Evolutionary conservation across 371 early-diverging fungal genomes (phyloP), one percentile per base, ranked within the genome.

Genomic region (Syncephalastrum monosporum): DNA sequence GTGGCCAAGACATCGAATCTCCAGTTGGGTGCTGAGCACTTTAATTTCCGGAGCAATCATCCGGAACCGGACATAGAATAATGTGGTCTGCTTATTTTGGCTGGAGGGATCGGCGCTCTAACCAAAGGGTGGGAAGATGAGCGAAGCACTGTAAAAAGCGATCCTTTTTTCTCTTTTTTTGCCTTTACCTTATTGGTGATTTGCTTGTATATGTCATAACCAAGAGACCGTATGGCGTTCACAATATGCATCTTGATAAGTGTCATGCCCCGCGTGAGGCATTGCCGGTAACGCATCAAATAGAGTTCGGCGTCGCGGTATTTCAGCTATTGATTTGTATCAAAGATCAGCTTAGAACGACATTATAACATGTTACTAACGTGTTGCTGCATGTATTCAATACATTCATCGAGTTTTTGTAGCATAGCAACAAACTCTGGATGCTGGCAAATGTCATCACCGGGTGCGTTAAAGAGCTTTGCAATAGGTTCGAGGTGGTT

Each of bases 231-330:
- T 63, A 96, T 74, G 16, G 75, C 73, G 16, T 76, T 80, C 17
- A 91, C 85, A 29, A 89, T 84, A 57, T 94, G 84, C 83, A 95
- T 88, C 61, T 94, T 94, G 65, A 96, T 90, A 14, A 94, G 70
- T 6, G 94, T 87, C 72, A 95, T 85, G 5, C 90, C 93, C 38
- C 91, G 85, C 17, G 94, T 92, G 81, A 94, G 85, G 67, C 94
- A 94, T 64, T 93, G 94, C 21, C 91, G 80, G 68, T 91, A 95
- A 21, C 94, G 81, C 92, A 94, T 92, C 24, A 86, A 74, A 64
- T 94, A 95, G 38, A 95, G 78, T 53, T 93, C 95, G 3, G 94
- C 83, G 69, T 96, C 97, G 21, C 82, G 82, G 65, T 90, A 94
- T 12, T 75, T 72, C 19, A 82, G 66, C 84, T 91, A 68, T 46